A percentile compares a stretch with the other conserved stretches of the same genome.
phyloP scores from a whole-genome alignment of 2,329 filamentous ascomycete genomes.

The Ceratocystis variospora region DNA sequence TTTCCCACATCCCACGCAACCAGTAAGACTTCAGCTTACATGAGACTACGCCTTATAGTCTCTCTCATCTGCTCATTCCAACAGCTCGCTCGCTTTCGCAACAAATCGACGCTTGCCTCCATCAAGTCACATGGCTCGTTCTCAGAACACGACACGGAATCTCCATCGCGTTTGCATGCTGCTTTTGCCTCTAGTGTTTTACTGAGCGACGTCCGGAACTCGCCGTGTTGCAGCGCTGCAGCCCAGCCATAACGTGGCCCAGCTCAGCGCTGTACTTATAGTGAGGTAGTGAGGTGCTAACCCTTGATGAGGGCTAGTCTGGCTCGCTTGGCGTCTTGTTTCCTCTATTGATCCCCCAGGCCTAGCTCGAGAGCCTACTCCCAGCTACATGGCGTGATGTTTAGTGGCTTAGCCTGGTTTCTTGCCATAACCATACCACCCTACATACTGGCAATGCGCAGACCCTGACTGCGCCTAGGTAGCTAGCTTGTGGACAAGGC shows the following conservation, averaged over 20 bases:
- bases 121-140: too few species aligned
- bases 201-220: background rate
- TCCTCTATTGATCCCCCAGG: constrained; percentile 4
- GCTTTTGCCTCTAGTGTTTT: background rate
- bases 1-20: background rate
- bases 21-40: background rate
- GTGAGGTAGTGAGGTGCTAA: background rate
- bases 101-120: too few species aligned
- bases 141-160: too few species aligned
- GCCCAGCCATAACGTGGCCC: background rate
- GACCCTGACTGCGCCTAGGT: too few species aligned
- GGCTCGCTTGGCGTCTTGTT: background rate
- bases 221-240: constrained; percentile 1
- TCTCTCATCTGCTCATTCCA: background rate
- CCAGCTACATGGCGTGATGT: constrained; percentile 3
- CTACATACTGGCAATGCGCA: background rate
- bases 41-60: background rate
- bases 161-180: too few species aligned
- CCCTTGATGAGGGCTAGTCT: background rate
- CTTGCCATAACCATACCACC: background rate
- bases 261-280: background rate
- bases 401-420: background rate
- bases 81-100: too few species aligned
- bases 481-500: too few species aligned
- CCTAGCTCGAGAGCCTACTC: background rate